Evolutionary conservation across 176 grass and related monocot species (phyloP), one percentile per base, ranked within the genome.

Genomic region (Ensete ventricosum): DNA sequence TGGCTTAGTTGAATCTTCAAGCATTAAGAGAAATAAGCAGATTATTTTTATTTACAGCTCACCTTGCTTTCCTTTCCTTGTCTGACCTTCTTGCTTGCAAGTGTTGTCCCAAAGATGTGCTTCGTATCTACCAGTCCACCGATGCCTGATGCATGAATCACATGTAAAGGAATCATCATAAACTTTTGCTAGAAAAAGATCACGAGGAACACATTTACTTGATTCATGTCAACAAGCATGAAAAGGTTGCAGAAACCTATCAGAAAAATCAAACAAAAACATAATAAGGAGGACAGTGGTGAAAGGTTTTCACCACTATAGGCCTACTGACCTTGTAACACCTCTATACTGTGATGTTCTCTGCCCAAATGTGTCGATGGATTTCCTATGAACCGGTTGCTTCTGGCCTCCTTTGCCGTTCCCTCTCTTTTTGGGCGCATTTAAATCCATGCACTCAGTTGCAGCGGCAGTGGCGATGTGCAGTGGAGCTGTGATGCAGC

Each of bases 61-160:
- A 99, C 95, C 95, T 99, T 99, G 95, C 20, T 86, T 87, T 76
- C 95, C 95, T 89, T 99, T 99, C 77, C 95, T 99, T 77, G 88
- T 84, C 75, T 99, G 95, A 52, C 95, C 95, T 87, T 94, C 95
- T 76, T 85, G 92, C 81, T 83, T 90, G 87, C 87, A 97, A 79
- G 85, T 92, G 76, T 92, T 97, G 74, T 97, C 93, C 93, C 93
- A 97, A 52, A 97, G 86, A 87, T 97, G 93, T 52, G 93, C 93
- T 84, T 97, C 93, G 71, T 97, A 97, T 86, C 93, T 87, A 43
- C 93, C 93, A 24, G 93, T 97, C 93, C 93, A 97, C 79, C 93
- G 90, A 85, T 97, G 93, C 83, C 93, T 97, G 82, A 66, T 71
- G 52, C 52, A 58, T 19, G 53, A 29, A 74, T 58, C 72, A 58